Percentiles rank a stretch among this genome's conserved stretches.
Conservation (phyloP, 169 alveolate genomes). For the Plasmodium reichenowi region DNA sequence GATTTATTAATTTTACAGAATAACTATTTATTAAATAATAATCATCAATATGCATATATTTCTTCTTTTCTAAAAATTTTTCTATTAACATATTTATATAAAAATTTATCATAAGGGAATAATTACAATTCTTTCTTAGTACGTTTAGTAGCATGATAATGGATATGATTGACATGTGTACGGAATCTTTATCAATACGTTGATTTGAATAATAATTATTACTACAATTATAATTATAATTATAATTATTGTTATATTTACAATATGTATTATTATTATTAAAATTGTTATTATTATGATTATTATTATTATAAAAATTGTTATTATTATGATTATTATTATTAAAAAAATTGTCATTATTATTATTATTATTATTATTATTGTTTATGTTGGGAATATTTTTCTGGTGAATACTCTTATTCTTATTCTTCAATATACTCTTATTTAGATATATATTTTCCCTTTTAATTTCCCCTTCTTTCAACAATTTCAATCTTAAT, state of each 20-base stretch:
- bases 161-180: conserved; percentile 21
- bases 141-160: conserved; percentile 10
- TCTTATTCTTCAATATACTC: conserved; percentile 25
- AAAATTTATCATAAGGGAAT: conserved; percentile 22
- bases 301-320: not conserved
- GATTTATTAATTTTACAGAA: conserved; percentile 35
- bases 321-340: not conserved
- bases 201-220: not conserved
- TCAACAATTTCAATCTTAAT: conserved; percentile 3
- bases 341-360: not conserved
- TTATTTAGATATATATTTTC: conserved; percentile 39
- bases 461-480: conserved; percentile 18
- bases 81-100: conserved; percentile 49
- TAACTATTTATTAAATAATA: conserved; percentile 51
- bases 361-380: conserved; percentile 2
- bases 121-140: conserved; percentile 35
- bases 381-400: no score
- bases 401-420: not conserved
- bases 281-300: not conserved
- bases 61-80: conserved; percentile 69
- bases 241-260: not conserved
- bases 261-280: not conserved
- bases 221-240: not conserved
- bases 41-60: conserved; percentile 65
- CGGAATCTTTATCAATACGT: not conserved